phyloP scores from a whole-genome alignment of 2,329 filamentous ascomycete genomes.

The Elsinoe australis region DNA sequence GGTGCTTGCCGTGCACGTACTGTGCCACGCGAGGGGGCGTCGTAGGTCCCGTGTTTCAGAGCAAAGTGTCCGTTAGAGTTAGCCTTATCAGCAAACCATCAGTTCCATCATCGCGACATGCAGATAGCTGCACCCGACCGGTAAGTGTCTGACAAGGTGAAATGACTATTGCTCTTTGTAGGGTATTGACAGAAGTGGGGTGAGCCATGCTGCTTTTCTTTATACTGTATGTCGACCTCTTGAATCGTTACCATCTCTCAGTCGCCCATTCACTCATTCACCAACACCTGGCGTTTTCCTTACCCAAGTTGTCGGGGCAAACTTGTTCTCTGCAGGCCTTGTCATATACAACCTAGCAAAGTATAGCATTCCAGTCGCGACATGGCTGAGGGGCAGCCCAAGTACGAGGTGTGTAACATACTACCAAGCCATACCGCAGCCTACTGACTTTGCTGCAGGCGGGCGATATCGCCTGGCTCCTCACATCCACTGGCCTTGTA shows the following conservation, averaged over 20 bases:
- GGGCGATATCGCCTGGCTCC: conserved; percentile 89
- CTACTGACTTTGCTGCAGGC: conserved; percentile 93
- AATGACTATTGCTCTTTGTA: neutral
- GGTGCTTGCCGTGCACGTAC: neutral
- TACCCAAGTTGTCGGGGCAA: conserved; percentile 41
- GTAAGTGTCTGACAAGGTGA: conserved; percentile 5
- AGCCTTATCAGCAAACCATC: conserved; percentile 12
- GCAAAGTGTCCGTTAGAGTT: conserved; percentile 5
- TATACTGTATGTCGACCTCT: neutral
- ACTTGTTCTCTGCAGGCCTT: too few species aligned
- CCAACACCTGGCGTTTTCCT: conserved; percentile 32
- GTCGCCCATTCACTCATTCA: too few species aligned
- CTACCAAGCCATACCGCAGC: conserved; percentile 62
- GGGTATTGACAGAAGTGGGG: neutral
- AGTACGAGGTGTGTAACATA: conserved; percentile 36
- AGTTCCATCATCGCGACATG: neutral
- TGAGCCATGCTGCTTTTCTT: neutral
- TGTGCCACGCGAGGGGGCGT: conserved; percentile 13
- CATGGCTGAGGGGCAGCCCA: conserved; percentile 50
- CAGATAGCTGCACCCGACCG: too few species aligned
- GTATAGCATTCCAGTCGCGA: too few species aligned
- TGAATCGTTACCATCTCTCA: too few species aligned
- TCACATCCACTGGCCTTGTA: conserved; percentile 84
- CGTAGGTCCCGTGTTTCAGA: neutral
- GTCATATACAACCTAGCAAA: too few species aligned